phyloP scores from a whole-genome alignment of 2,329 filamentous ascomycete species.

The Grosmannia serpens region DNA sequence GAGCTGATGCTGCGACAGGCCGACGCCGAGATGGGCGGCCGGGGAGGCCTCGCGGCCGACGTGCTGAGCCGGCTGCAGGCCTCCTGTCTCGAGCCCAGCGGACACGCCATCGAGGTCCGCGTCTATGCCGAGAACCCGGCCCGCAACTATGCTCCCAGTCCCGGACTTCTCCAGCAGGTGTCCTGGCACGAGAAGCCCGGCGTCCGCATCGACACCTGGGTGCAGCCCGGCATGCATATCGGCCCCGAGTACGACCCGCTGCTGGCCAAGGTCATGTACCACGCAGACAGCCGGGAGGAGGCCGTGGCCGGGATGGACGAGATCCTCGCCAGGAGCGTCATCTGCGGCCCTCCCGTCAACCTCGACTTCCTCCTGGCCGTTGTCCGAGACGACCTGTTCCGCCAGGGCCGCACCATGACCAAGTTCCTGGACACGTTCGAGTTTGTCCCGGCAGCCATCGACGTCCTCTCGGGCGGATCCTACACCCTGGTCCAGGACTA shows the following conservation, averaged over 20 bases:
- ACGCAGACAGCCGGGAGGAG: conserved; percentile 25
- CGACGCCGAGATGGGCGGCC: conserved; percentile 16
- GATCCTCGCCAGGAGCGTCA: background rate
- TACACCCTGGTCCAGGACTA: conserved; percentile 26
- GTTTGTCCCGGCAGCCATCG: conserved; percentile 40
- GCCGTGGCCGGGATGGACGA: conserved; percentile 30
- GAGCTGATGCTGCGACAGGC: conserved; percentile 31
- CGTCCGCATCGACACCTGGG: conserved; percentile 52
- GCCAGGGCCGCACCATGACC: too few relatives aligned
- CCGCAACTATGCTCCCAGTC: conserved; percentile 44
- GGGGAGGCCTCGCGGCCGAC: conserved; percentile 8
- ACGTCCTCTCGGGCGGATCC: conserved; percentile 10
- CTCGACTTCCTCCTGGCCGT: too few relatives aligned
- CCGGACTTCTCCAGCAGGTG: conserved; percentile 46
- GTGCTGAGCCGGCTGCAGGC: background rate
- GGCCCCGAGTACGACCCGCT: conserved; percentile 38
- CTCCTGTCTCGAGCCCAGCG: background rate
- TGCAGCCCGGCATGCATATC: conserved; percentile 43
- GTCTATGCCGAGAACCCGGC: conserved; percentile 41
- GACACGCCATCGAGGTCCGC: conserved; percentile 19
- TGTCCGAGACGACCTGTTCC: too few relatives aligned
- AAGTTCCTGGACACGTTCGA: too few relatives aligned
- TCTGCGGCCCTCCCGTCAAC: too few relatives aligned
- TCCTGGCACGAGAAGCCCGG: conserved; percentile 36
- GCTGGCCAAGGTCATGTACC: conserved; percentile 47